Base-by-base conservation (phyloP, 495 filamentous ascomycete genomes). In the Saxophila tyrrhenica region DNA sequence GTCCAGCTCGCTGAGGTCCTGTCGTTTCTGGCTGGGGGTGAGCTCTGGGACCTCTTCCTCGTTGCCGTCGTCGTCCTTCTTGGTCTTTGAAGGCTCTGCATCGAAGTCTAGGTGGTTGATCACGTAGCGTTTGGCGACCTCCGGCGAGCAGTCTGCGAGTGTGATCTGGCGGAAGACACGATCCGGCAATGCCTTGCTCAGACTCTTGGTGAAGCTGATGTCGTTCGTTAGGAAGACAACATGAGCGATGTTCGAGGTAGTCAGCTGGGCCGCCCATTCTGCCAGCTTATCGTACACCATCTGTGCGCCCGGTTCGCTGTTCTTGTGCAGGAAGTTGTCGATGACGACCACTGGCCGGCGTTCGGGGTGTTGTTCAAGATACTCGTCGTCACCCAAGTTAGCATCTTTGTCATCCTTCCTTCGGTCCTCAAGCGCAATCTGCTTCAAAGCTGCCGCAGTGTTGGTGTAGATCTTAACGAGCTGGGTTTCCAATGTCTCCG, bases 171-270 rank as follows among this genome's bases (percentile, higher is more conserved):
- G 82, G 75, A 95, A 91, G 23, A 96, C 86, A 17, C 91, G 83
- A 62, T 95, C 91, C 0, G 92, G 92, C 16, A 98, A 75, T 0
- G 87, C 82, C 67, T 86, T 91, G 63, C 85, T 82, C 1, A 98
- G 75, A 7, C 86, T 83, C 62, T 98, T 98, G 15, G 85, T 81
- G 68, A 85, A 95, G 1, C 89, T 86, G 1, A 87, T 78, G 57
- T 98, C 94, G 58, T 86, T 87, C 0, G 91, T 95, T n/a, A 98
- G 75, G 73, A 97, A 95, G 45, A 98, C 84, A 57, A 98, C 91
- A 67, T 97, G 92, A 1, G 92, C 94, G 42, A 95, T 78, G 58
- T 96, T 95, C n/a, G 79, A 77, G 2, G 85, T 83, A 0, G 89
- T 88, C n/a, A 97, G 72, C 0, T 80, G 75, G 2, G 94, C 88